Evolutionary conservation across 305 asterid genomes (phyloP).

Genomic region (Coffea humblotiana): DNA sequence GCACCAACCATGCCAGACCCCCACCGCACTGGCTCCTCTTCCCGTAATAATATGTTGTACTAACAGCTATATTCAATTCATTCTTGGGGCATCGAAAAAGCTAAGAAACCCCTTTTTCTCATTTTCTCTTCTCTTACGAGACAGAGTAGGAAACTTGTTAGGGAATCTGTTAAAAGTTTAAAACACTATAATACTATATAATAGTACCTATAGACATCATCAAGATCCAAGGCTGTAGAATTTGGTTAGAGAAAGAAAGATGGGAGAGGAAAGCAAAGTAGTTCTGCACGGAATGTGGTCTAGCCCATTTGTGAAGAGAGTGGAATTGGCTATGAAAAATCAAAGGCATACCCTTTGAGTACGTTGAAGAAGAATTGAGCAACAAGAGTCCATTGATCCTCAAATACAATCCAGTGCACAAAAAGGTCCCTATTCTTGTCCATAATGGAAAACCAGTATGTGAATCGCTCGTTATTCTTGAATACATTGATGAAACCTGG

Average conservation of each 20-base stretch:
- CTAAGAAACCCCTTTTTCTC: too few relatives aligned
- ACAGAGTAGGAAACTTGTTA: too few relatives aligned
- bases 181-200: too few relatives aligned
- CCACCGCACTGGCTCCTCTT: too few relatives aligned
- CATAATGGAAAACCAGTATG: slow-evolving; percentile 10
- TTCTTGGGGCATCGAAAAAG: too few relatives aligned
- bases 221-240: not conserved
- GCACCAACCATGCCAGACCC: too few relatives aligned
- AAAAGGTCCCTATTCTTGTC: slow-evolving; percentile 9
- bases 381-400: slow-evolving; percentile 7
- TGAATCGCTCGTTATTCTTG: slow-evolving; percentile 3
- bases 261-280: slow-evolving; percentile 20
- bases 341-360: slow-evolving; percentile 4
- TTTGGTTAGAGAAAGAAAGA: not conserved
- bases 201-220: not conserved
- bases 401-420: not conserved
- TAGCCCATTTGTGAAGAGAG: slow-evolving; percentile 5
- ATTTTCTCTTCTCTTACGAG: too few relatives aligned
- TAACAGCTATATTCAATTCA: too few relatives aligned
- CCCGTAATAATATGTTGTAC: too few relatives aligned
- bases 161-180: too few relatives aligned
- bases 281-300: slow-evolving; percentile 16
- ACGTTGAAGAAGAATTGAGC: slow-evolving; percentile 8
- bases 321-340: slow-evolving; percentile 8
- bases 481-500: slow-evolving; percentile 7